Conservation (phyloP, 2,329 filamentous ascomycete genomes). For the Fusarium napiforme region DNA sequence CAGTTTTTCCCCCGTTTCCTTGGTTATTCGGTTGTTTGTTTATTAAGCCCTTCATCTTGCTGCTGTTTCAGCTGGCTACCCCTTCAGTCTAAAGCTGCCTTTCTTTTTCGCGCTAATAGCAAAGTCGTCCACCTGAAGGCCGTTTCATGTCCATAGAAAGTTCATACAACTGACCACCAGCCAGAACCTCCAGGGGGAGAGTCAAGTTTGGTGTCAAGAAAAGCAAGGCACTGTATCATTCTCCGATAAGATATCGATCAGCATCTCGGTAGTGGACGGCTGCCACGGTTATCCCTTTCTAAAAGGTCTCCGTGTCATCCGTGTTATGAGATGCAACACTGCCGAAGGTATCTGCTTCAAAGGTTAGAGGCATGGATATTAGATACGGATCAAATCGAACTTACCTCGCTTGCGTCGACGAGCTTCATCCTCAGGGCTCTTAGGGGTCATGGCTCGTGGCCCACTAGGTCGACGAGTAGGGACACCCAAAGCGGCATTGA, state of each 20-base stretch:
- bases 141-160: slow-evolving; percentile 17
- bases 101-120: slow-evolving; percentile 12
- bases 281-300: slow-evolving; percentile 21
- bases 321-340: slow-evolving; percentile 50
- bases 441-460: slow-evolving; percentile 70
- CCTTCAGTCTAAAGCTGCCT: slow-evolving; percentile 33
- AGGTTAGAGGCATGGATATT: slow-evolving; percentile 11
- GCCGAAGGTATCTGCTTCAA: slow-evolving; percentile 51
- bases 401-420: slow-evolving; percentile 68
- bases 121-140: slow-evolving; percentile 22
- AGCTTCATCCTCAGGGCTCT: slow-evolving; percentile 60
- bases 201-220: slow-evolving; percentile 6
- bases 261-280: slow-evolving; percentile 7
- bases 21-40: slow-evolving; percentile 1
- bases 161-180: slow-evolving; percentile 19
- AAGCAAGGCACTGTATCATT: slow-evolving; percentile 12
- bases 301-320: slow-evolving; percentile 54
- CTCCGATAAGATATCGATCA: slow-evolving; percentile 4
- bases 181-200: neutral
- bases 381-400: slow-evolving; percentile 18
- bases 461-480: slow-evolving; percentile 67
- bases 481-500: slow-evolving; percentile 63
- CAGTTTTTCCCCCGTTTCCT: slow-evolving; percentile 18
- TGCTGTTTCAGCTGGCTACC: slow-evolving; percentile 17
- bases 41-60: slow-evolving; percentile 29